Base-by-base conservation (phyloP, 108 stramenopile genomes). In the Cyclotella baltica region DNA sequence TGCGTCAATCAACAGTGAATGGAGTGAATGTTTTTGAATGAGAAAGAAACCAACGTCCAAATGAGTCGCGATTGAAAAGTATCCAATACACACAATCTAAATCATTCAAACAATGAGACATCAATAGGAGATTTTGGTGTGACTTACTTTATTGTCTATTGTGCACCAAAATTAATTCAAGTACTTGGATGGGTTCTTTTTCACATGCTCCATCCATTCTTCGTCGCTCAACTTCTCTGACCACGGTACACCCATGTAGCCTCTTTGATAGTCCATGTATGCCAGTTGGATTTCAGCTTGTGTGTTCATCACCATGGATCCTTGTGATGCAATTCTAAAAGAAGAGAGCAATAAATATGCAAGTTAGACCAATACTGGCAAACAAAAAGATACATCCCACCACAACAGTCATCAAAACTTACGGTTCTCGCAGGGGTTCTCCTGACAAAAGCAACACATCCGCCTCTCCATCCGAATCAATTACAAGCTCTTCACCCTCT, bases 281-380 rank as follows among this genome's bases (percentile, higher is more conserved):
- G 94, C 94, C 40, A 73, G 51, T 20, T 91, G 48, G 28, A 95
- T 90, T 63, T 95, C 88, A 25, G 48, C 30, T 0, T 63, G 37
- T 23, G 73, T 77, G 46, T 88, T 93, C 94, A 95, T 92, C 16
- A 95, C 94, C 88, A 95, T 92, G 30, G 77, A 77, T 28, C 94
- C 94, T 51, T 87, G 86, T 15, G 87, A 77, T 23, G 85, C 85
- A 25, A 91, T 67, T n/a, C 55, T 56, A 56, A 56, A 56, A 27
- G 2, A 11, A 11, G 20, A 25, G 2, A 5, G 4, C 11, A 1
- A 56, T 23, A 23, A 25, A 48, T 48, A 25, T 1, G 25, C 1
- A 23, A 23, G 55, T 56, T 56, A 56, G 55, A 56, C n/a, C n/a
- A 4, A 56, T n/a, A 2, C 4, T 48, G 19, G n/a, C 6, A n/a